Conservation (phyloP, 2,329 filamentous ascomycete genomes). For the Nemania sp. region DNA sequence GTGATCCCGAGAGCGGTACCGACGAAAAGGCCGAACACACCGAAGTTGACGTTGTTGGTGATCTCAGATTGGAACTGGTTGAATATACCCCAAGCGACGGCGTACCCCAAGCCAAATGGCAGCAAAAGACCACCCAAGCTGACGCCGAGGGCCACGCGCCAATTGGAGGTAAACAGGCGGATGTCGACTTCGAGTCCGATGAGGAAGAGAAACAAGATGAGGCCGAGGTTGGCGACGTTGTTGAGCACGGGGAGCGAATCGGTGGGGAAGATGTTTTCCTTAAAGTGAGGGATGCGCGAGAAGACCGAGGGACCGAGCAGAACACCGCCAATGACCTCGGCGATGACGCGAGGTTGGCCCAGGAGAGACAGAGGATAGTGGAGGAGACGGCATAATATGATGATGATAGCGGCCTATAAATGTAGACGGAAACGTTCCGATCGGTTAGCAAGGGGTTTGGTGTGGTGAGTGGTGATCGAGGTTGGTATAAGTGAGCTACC, state of each 20-base stretch:
- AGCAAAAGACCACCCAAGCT: constrained; percentile 71
- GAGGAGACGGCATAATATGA: constrained; percentile 72
- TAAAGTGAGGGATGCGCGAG: constrained; percentile 73
- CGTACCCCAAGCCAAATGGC: constrained; percentile 73
- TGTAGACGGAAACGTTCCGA: too few species aligned
- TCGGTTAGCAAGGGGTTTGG: constrained; percentile 2
- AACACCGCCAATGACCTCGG: constrained; percentile 77
- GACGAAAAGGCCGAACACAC: constrained; percentile 70
- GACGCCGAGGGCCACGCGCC: constrained; percentile 70
- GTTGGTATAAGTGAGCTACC: too few species aligned
- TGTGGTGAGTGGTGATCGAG: background rate
- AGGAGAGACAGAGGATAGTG: constrained; percentile 74
- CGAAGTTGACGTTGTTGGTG: constrained; percentile 42
- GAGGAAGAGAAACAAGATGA: constrained; percentile 75
- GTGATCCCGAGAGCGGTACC: constrained; percentile 94
- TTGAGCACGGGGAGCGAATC: constrained; percentile 69
- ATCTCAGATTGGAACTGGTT: constrained; percentile 59
- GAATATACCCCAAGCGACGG: constrained; percentile 72
- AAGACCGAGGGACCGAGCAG: constrained; percentile 75
- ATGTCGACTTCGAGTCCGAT: constrained; percentile 77
- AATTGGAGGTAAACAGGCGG: constrained; percentile 69
- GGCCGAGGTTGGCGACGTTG: constrained; percentile 72
- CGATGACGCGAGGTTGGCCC: constrained; percentile 76
- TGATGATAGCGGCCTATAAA: constrained; percentile 68
- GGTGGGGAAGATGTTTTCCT: constrained; percentile 67